phyloP scores from a whole-genome alignment of 164 flowering plant genomes.

The Vitis vinifera region DNA sequence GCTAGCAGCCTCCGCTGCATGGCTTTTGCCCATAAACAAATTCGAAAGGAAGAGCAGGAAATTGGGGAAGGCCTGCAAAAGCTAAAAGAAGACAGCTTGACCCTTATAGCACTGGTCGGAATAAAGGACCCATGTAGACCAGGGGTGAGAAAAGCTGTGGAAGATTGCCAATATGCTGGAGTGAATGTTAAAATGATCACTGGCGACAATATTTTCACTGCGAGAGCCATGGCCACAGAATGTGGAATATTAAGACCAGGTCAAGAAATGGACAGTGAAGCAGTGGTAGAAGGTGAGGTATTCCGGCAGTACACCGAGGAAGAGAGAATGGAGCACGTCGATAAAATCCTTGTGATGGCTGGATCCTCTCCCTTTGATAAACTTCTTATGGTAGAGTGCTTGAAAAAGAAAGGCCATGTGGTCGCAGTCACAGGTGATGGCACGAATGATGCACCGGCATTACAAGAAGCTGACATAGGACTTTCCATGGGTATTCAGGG shows the following conservation, averaged over 20 bases:
- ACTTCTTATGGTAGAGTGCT: conserved; percentile 59
- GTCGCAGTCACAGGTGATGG: conserved; percentile 76
- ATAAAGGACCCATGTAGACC: conserved; percentile 63
- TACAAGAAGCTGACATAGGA: conserved; percentile 61
- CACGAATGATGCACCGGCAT: conserved; percentile 60
- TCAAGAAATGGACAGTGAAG: conserved; percentile 18
- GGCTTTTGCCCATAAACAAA: conserved; percentile 49
- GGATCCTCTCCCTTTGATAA: conserved; percentile 73
- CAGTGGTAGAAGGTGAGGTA: conserved; percentile 50
- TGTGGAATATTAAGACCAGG: conserved; percentile 50
- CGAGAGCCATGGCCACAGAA: conserved; percentile 61
- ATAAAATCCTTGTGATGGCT: conserved; percentile 61
- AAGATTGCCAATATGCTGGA: conserved; percentile 50
- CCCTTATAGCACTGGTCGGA: conserved; percentile 50
- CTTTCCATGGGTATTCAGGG: conserved; percentile 71
- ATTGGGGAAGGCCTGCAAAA: neutral
- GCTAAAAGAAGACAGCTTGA: conserved; percentile 34
- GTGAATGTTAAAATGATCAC: conserved; percentile 63
- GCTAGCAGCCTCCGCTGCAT: conserved; percentile 63
- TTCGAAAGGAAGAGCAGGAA: conserved; percentile 7
- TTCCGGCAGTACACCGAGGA: conserved; percentile 44
- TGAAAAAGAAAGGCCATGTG: conserved; percentile 62
- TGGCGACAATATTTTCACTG: conserved; percentile 64
- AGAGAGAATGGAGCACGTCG: conserved; percentile 44
- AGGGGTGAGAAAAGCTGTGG: conserved; percentile 52